Percentiles rank a stretch among this genome's conserved stretches.
These are phyloP conservation scores for Phytopythium montanum DNA, from an alignment of 352 stramenopile species.

Conservation along the genomic window DNA sequence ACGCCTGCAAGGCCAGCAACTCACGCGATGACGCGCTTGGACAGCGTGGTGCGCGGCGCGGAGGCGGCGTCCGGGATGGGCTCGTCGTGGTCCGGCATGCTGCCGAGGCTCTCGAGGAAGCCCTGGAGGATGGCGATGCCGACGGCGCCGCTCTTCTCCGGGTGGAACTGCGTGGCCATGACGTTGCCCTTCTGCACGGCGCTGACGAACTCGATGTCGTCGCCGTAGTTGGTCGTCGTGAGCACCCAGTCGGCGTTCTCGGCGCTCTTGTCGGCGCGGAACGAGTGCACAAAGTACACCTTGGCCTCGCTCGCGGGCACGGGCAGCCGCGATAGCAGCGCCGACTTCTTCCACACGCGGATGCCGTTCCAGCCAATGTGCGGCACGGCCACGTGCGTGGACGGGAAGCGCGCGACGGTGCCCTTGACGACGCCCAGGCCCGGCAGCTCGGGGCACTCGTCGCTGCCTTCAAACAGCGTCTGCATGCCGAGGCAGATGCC, in stretches of 20 bases:
- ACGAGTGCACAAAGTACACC: conserved; percentile 99
- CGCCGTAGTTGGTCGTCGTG: conserved; percentile 94
- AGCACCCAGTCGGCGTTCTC: conserved; percentile 92
- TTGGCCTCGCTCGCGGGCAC: conserved; percentile 35
- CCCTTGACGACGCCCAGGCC: conserved; percentile 94
- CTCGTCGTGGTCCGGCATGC: conserved; percentile 44
- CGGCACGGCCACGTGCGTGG: conserved; percentile 82
- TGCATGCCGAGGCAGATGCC: conserved; percentile 99
- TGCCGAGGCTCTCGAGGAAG: conserved; percentile 85
- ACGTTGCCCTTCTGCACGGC: conserved; percentile 95
- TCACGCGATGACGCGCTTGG: conserved; percentile 94
- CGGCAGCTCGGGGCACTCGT: conserved; percentile 86
- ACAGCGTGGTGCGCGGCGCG: conserved; percentile 68
- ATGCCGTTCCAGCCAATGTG: conserved; percentile 99
- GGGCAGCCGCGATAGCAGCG: conserved; percentile 52
- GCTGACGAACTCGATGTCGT: conserved; percentile 90
- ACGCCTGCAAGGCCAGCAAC: conserved; percentile 11
- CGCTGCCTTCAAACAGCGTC: conserved; percentile 95
- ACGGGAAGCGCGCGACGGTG: conserved; percentile 88
- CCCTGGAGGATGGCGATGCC: conserved; percentile 91
- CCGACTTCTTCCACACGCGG: conserved; percentile 85
- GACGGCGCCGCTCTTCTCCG: conserved; percentile 95
- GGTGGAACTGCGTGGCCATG: conserved; percentile 98
- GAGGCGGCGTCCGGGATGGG: conserved; percentile 23
- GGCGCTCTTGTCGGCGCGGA: conserved; percentile 68